These are phyloP conservation scores for Cotoneaster glaucophyllus DNA, from an alignment of 306 rosid genomes.

Conservation along the genomic window DNA sequence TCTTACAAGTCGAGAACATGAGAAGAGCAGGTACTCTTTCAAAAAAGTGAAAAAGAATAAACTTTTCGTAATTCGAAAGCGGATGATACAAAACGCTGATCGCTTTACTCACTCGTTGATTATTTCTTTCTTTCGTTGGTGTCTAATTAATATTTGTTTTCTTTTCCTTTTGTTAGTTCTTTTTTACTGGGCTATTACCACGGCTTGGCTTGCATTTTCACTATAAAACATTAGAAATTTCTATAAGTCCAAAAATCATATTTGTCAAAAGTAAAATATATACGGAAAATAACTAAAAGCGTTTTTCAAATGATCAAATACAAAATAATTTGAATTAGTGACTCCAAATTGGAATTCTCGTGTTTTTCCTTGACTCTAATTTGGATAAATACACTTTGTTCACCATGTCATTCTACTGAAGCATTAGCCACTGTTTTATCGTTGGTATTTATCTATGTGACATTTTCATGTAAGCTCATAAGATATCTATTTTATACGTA, in stretches of 20 bases:
- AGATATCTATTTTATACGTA: neutral
- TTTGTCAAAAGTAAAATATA: no score
- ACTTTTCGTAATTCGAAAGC: neutral
- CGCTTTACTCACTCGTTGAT: neutral
- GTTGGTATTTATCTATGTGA: neutral
- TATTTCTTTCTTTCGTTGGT: neutral
- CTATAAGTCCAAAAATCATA: neutral
- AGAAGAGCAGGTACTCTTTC: neutral
- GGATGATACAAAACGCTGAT: neutral
- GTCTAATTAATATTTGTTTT: neutral
- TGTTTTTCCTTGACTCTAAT: neutral
- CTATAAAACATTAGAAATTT: neutral
- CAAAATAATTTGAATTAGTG: neutral
- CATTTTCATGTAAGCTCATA: neutral
- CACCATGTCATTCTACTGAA: neutral
- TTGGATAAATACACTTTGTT: neutral
- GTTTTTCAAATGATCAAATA: no score
- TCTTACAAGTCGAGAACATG: no score
- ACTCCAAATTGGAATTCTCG: neutral
- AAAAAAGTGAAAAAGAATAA: neutral
- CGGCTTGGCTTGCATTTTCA: neutral
- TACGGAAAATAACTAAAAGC: no score
- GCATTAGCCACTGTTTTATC: neutral
- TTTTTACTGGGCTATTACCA: neutral
- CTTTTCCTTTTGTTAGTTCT: neutral